phyloP scores from a whole-genome alignment of 768 basidiomycete species.

The Pleurotus giganteus region DNA sequence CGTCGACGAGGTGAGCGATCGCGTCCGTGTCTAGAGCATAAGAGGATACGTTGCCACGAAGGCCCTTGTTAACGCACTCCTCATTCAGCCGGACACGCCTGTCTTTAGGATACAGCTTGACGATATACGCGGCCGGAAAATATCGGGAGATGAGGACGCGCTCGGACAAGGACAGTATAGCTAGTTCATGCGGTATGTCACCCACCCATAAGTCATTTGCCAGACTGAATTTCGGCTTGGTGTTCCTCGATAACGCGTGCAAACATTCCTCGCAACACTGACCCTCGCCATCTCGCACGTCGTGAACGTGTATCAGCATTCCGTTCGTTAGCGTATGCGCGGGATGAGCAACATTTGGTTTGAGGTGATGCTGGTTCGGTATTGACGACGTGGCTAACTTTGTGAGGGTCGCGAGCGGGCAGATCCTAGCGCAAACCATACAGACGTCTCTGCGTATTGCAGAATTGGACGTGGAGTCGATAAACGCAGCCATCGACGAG shows the following conservation, averaged over 20 bases:
- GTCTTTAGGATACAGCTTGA: slow-evolving; percentile 23
- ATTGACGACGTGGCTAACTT: no score
- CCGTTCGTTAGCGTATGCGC: neutral
- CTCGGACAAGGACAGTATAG: slow-evolving; percentile 20
- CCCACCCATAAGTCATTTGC: slow-evolving; percentile 27
- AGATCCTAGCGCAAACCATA: no score
- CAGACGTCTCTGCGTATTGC: no score
- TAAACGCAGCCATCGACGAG: no score
- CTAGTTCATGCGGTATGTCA: slow-evolving; percentile 13
- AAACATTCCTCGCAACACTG: neutral
- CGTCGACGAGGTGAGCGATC: slow-evolving; percentile 17
- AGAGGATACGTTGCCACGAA: slow-evolving; percentile 21
- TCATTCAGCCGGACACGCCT: neutral
- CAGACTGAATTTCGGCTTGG: neutral
- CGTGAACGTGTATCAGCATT: neutral
- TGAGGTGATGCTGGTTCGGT: no score
- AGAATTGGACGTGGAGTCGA: no score
- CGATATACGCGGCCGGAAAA: slow-evolving; percentile 19
- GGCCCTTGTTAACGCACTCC: slow-evolving; percentile 3
- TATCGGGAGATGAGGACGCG: slow-evolving; percentile 18
- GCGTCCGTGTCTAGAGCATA: slow-evolving; percentile 15
- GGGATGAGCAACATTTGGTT: neutral
- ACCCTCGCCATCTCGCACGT: neutral
- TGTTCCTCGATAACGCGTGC: neutral
- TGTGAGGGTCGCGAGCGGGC: no score